Conservation (phyloP, 2,329 filamentous ascomycete species). For the Cryoendolithus antarcticus region DNA sequence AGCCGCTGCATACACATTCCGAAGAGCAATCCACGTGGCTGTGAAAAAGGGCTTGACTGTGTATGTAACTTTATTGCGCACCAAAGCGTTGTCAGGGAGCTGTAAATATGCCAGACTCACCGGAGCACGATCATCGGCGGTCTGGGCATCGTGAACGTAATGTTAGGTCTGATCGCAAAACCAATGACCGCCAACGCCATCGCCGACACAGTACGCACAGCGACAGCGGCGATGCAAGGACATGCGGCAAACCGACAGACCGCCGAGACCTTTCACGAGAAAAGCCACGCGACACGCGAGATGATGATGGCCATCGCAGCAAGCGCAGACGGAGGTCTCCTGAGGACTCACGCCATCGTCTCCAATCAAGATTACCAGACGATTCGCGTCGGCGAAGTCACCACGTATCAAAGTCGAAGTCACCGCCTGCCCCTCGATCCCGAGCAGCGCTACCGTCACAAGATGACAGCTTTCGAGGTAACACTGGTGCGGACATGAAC, state of each 20-base stretch:
- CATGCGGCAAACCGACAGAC: constrained; percentile 1
- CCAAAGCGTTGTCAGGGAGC: no score
- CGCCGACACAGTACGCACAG: no score
- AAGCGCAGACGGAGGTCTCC: constrained; percentile 14
- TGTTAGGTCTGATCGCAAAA: no score
- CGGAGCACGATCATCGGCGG: no score
- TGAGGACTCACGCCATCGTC: constrained; percentile 12
- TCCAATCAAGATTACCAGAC: constrained; percentile 16
- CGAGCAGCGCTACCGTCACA: constrained; percentile 35
- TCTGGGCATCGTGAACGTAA: no score
- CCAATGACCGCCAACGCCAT: no score
- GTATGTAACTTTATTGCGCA: no score
- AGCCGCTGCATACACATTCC: no score
- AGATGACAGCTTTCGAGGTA: constrained; percentile 30
- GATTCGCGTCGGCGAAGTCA: constrained; percentile 14
- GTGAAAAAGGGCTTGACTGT: no score
- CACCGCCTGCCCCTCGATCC: constrained; percentile 27
- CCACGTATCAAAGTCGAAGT: background rate
- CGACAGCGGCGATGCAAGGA: background rate
- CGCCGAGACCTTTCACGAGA: constrained; percentile 2
- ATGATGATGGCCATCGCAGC: constrained; percentile 9
- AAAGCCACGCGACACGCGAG: constrained; percentile 1
- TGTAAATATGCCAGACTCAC: no score
- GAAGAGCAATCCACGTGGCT: no score
- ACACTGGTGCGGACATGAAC: constrained; percentile 13